Evolutionary conservation across 805 yeast species (phyloP), one percentile per base, ranked within the genome.

Genomic region (Candida broadrunensis): DNA sequence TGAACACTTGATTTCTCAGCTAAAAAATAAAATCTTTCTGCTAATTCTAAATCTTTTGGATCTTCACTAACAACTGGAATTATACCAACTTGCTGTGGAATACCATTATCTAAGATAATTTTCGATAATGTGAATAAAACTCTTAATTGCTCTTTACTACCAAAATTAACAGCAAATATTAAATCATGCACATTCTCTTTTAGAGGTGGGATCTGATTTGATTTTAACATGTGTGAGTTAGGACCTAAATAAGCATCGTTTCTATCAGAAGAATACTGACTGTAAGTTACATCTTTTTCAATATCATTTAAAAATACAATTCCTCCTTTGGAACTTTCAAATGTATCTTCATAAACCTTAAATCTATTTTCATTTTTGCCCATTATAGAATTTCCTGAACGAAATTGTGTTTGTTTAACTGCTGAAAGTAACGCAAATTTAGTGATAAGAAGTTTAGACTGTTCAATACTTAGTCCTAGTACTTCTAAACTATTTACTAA

Each of bases 61-160:
- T 60, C 63, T 5, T 47, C 51, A 1, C 55, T 60, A 7, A 61
- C 54, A 2, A 85, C 43, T 0, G 98, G 96, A n/a, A 91, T 66
- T 2, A 91, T 46, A 5, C 97, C 99, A 38, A 91, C 55, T 58
- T 90, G 84, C 48, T 89, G 85, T 0, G 96, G 87, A 14, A 85
- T 71, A 1, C 80, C 78, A 33, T 77, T 73, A 11, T 73, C 67
- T n/a, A 80, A 52, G 2, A 80, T 65, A 2, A 76, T 59, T 19
- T 72, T 68, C 2, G 83, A 51, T 25, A 80, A 65, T 7, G 82
- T 67, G 15, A 75, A 60, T 21, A 82, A 58, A 1, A 74, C 77
- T 14, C 65, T 56, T 15, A 83, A 51, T 43, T 85, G 83, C 2
- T 66, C 62, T 12, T 66, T 64, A 45, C 79, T 69, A 2, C 81